A percentile compares a stretch with the other conserved stretches of the same genome.
Evolutionary conservation across 179 eudicot genomes (phyloP).

Genomic region (Heliamphora pulchella): DNA sequence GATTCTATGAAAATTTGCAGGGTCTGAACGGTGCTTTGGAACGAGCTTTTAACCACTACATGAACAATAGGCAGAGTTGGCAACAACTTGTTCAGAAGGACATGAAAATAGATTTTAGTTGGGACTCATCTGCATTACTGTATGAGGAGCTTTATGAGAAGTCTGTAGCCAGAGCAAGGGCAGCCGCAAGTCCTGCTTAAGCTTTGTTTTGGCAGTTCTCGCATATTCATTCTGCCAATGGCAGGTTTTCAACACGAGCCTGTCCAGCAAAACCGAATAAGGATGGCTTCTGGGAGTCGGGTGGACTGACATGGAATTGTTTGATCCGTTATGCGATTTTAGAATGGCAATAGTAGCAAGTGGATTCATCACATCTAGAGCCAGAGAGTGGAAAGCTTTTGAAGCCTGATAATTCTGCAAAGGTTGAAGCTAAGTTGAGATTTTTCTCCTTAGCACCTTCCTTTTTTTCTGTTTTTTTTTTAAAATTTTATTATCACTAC

Average conservation of each 20-base stretch:
- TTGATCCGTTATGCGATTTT: not conserved
- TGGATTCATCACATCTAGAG: not conserved
- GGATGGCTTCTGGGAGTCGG: not conserved
- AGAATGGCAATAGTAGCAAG: not conserved
- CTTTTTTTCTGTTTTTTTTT: not conserved
- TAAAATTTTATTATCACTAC: not conserved
- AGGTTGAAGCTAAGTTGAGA: conserved; percentile 9
- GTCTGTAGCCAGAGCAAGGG: conserved; percentile 67
- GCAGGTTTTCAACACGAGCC: not conserved
- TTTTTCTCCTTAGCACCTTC: not conserved
- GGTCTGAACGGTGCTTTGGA: conserved; percentile 69
- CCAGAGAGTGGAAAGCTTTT: not conserved
- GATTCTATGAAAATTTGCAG: conserved; percentile 29
- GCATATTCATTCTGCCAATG: not conserved
- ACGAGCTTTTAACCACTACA: conserved; percentile 59
- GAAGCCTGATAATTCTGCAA: not conserved
- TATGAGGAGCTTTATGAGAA: conserved; percentile 73
- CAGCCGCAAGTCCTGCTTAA: conserved; percentile 29
- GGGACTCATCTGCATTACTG: conserved; percentile 78
- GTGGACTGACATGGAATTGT: conserved; percentile 10
- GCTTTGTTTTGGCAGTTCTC: not conserved
- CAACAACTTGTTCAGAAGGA: conserved; percentile 68
- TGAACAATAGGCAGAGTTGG: conserved; percentile 49
- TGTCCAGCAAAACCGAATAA: not conserved
- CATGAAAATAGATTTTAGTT: conserved; percentile 80